phyloP scores from a whole-genome alignment of 371 early-diverging fungal species.

The Batkoa obscura region DNA sequence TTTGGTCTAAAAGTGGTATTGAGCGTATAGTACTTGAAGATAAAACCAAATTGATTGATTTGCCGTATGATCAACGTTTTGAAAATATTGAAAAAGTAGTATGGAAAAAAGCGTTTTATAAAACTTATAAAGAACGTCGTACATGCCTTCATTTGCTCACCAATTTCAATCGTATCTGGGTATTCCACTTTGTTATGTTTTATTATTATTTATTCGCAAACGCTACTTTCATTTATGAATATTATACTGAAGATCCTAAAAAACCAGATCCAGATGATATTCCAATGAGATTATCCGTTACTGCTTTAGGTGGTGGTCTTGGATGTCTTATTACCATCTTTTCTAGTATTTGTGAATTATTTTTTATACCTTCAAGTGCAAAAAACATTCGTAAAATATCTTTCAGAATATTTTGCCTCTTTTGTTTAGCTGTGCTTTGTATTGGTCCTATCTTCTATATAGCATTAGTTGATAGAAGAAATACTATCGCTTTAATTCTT shows the following conservation, averaged over 20 bases:
- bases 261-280: conserved; percentile 19
- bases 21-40: conserved; percentile 31
- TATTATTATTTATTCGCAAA: conserved; percentile 47
- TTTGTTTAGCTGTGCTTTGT: conserved; percentile 37
- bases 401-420: conserved; percentile 33
- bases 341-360: conserved; percentile 44
- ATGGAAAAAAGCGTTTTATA: conserved; percentile 54
- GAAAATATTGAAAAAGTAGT: conserved; percentile 33
- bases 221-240: conserved; percentile 24
- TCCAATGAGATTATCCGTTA: conserved; percentile 41
- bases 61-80: conserved; percentile 43
- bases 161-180: conserved; percentile 77
- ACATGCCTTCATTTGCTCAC: conserved; percentile 65
- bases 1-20: conserved; percentile 57
- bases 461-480: conserved; percentile 20
- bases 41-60: conserved; percentile 26
- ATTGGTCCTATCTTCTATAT: conserved; percentile 48
- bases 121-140: conserved; percentile 75
- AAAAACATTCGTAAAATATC: conserved; percentile 29
- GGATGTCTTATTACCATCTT: conserved; percentile 45
- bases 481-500: conserved; percentile 27
- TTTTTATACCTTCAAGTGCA: conserved; percentile 43
- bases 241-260: conserved; percentile 12
- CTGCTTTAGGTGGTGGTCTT: conserved; percentile 51
- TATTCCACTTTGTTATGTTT: conserved; percentile 65